Base-by-base conservation (phyloP, 306 rosid genomes). In the Quercus berberidifolia region DNA sequence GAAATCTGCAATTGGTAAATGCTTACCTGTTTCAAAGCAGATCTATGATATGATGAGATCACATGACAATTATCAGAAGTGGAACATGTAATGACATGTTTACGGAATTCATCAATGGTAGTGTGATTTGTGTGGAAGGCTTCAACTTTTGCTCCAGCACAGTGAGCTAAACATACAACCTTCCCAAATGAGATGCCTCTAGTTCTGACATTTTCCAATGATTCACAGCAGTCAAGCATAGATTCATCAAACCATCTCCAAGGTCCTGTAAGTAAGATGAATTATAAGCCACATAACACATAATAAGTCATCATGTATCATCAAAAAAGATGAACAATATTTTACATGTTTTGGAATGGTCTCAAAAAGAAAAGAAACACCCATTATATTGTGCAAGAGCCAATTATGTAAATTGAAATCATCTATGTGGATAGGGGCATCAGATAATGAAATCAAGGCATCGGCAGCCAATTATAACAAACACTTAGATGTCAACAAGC, bases 241-340 rank as follows among this genome's bases (percentile, higher is more conserved):
- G 99, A 88, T 72, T 95, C 99, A 87, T 95, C 99, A 74, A 91
- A 92, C 99, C 99, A 95, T 85, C 98, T 95, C 99, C 99, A 92
- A 77, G 99, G 97, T 41, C 99, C 97, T 95, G 75, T 33, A 63
- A 6, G 23, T 33, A 63, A 18, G 23, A 73, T n/a, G 84, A 83
- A 79, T 55, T 5, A 25, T 43, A 58, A 55, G 35, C 17, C 73
- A 69, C n/a, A 58, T 73, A 52, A 33, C 30, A 68, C 74, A 70
- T 38, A 11, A 38, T 11, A 33, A 9, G 38, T 31, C 38, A 8
- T 23, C 26, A 31, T 71, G 4, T 41, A 69, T 23, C 52, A 69
- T 23, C 18, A n/a, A 8, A 26, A 69, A 20, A 41, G 26, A 11
- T 13, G 10, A 69, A 35, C 19, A 35, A 41, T 38, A 19, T 3